These are phyloP conservation scores for Amanita thiersii DNA, from an alignment of 768 basidiomycete genomes.

Conservation along the genomic window DNA sequence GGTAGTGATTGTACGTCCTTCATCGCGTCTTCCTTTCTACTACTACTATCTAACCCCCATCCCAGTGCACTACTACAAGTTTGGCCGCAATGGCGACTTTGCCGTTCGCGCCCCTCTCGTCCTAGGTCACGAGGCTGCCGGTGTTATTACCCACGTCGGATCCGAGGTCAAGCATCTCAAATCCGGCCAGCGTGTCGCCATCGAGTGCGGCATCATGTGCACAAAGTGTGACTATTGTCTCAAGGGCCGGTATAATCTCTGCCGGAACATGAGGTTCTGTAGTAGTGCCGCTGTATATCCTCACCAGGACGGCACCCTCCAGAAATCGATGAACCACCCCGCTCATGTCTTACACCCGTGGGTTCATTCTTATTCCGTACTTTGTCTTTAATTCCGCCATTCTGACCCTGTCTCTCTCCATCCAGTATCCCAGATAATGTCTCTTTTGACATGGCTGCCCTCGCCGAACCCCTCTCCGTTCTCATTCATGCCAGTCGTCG, in stretches of 20 bases:
- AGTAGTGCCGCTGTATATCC: conserved; percentile 87
- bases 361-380: conserved; percentile 23
- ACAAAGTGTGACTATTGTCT: conserved; percentile 61
- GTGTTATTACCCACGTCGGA: conserved; percentile 77
- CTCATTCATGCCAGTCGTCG: conserved; percentile 59
- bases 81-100: conserved; percentile 91
- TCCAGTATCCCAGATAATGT: conserved; percentile 66
- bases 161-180: conserved; percentile 54
- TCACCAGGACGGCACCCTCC: conserved; percentile 88
- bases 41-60: conserved; percentile 3
- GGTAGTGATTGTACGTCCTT: conserved; percentile 65
- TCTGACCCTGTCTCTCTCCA: conserved; percentile 1
- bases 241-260: conserved; percentile 87
- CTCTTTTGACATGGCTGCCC: conserved; percentile 73
- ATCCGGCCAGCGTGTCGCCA: conserved; percentile 83
- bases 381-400: conserved; percentile 7
- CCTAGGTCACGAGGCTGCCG: conserved; percentile 92
- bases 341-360: conserved; percentile 81
- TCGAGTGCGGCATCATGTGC: conserved; percentile 91
- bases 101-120: conserved; percentile 79
- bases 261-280: conserved; percentile 84
- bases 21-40: conserved; percentile 2
- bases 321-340: conserved; percentile 84
- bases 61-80: conserved; percentile 83
- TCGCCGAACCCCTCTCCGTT: conserved; percentile 93